Evolutionary conservation across 805 yeast genomes (phyloP).

Genomic region (Candida qinlingensis): DNA sequence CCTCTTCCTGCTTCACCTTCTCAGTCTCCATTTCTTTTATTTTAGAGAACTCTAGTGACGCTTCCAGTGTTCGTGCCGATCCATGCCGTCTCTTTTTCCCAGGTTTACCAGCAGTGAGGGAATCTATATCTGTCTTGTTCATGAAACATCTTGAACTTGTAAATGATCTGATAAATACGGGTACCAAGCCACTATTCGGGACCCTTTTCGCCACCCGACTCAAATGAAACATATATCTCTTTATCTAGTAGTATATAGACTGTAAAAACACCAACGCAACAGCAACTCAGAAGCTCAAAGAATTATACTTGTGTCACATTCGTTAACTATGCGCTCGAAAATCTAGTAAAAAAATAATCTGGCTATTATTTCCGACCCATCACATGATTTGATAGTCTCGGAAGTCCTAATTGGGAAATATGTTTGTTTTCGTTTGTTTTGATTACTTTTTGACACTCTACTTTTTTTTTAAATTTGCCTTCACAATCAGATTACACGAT

Average conservation of each 20-base stretch:
- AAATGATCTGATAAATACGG: background rate
- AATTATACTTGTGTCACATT: too few species aligned
- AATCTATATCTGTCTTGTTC: background rate
- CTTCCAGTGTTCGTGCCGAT: slow-evolving; percentile 8
- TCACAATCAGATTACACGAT: background rate
- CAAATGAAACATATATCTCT: background rate
- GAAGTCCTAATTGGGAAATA: background rate
- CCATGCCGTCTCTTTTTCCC: slow-evolving; percentile 1
- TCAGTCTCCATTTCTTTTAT: background rate
- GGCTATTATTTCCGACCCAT: background rate
- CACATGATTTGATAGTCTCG: background rate
- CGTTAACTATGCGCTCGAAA: background rate
- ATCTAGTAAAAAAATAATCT: background rate
- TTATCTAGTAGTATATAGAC: background rate
- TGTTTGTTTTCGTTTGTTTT: slow-evolving; percentile 6
- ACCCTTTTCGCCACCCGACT: background rate
- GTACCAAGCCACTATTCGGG: background rate
- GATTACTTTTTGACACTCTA: slow-evolving; percentile 6
- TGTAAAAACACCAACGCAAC: background rate
- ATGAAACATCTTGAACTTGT: background rate
- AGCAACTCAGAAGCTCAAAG: background rate
- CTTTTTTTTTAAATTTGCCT: background rate
- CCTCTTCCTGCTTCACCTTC: background rate
- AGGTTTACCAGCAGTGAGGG: too few species aligned
- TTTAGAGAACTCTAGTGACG: background rate